Conservation (phyloP, 108 stramenopile species). For the Schizochytrium sp. region DNA sequence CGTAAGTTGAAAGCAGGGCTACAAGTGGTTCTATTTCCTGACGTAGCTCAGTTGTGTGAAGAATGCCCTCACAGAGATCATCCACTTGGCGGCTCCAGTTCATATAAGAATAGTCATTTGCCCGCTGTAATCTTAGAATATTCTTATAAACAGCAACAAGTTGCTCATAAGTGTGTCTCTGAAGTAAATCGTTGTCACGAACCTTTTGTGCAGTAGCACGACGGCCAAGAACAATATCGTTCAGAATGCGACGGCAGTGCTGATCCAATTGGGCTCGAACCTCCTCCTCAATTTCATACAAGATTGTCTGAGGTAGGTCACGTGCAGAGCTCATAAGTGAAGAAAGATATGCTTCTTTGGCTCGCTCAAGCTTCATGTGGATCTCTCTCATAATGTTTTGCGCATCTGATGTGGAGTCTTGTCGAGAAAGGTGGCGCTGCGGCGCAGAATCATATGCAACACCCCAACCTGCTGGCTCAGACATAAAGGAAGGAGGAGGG, state of each 20-base stretch:
- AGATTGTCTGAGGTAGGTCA: constrained; percentile 32
- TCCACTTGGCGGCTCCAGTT: constrained; percentile 45
- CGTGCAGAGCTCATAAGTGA: constrained; percentile 26
- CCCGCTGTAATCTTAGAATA: constrained; percentile 7
- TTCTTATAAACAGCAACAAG: background rate
- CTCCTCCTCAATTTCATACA: constrained; percentile 38
- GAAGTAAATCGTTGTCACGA: background rate
- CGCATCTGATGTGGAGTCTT: background rate
- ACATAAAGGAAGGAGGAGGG: background rate
- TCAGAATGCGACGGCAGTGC: constrained; percentile 4
- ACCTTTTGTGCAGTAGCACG: background rate
- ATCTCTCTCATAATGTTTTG: constrained; percentile 45
- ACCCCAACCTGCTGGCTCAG: background rate
- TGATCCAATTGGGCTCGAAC: constrained; percentile 38
- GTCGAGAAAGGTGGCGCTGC: background rate
- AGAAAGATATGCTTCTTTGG: background rate
- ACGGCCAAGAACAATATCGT: constrained; percentile 7
- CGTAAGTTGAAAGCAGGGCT: constrained; percentile 39
- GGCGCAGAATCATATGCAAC: background rate
- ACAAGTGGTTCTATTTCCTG: constrained; percentile 56
- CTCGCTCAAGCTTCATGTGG: background rate
- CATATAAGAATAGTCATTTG: constrained; percentile 8
- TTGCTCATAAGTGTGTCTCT: constrained; percentile 16
- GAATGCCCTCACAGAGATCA: constrained; percentile 48
- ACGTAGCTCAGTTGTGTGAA: constrained; percentile 14